A percentile compares a stretch with the other conserved stretches of the same genome.
Conservation (phyloP, 345 rosid genomes). For the Trapa bicornis region DNA sequence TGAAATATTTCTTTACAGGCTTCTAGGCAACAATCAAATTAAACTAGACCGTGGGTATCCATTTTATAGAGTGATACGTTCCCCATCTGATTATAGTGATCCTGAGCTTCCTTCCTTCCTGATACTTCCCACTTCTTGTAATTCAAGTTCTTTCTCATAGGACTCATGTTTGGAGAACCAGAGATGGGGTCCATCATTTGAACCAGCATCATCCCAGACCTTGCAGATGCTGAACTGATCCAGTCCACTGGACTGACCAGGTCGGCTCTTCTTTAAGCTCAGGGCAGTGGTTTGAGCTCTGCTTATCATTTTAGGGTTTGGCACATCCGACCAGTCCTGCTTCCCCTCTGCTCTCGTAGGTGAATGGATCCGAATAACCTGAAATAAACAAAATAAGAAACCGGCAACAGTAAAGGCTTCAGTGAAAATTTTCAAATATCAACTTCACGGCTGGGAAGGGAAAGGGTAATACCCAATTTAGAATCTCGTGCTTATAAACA, state of each 20-base stretch:
- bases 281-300: constrained; percentile 79
- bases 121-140: constrained; percentile 77
- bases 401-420: neutral
- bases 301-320: constrained; percentile 10
- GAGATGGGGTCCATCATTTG: constrained; percentile 46
- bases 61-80: constrained; percentile 80
- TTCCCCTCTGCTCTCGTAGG: constrained; percentile 72
- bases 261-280: constrained; percentile 44
- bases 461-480: constrained; percentile 59
- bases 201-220: constrained; percentile 61
- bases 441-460: neutral
- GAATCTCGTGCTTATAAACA: no score
- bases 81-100: constrained; percentile 63
- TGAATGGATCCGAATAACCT: constrained; percentile 94
- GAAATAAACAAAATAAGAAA: constrained; percentile 5
- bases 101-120: constrained; percentile 76
- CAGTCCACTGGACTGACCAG: constrained; percentile 18
- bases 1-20: no score
- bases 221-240: constrained; percentile 86
- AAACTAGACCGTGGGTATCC: constrained; percentile 20
- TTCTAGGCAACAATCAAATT: no score
- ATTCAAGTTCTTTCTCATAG: constrained; percentile 51
- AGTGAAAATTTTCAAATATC: neutral
- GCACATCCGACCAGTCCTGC: constrained; percentile 16
- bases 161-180: constrained; percentile 79